Evolutionary conservation across 768 basidiomycete genomes (phyloP).

Genomic region (Boletus vermiculosoides): DNA sequence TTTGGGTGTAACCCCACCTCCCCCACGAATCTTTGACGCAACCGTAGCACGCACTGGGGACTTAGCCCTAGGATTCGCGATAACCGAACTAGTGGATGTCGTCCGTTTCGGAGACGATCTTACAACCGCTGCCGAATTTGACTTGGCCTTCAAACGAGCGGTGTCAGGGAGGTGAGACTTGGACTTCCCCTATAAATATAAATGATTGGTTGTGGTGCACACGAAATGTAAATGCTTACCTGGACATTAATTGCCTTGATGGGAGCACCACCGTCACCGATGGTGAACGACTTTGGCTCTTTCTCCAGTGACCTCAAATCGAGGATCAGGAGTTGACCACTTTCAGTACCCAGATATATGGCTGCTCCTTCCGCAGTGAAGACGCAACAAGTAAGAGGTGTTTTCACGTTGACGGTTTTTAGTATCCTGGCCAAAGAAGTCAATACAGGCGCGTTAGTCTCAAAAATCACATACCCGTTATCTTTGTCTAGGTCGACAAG

Average conservation of each 20-base stretch:
- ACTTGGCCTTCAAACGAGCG: conserved; percentile 7
- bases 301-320: conserved; percentile 68
- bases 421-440: conserved; percentile 45
- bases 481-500: conserved; percentile 77
- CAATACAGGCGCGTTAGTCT: neutral
- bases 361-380: conserved; percentile 71
- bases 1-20: conserved; percentile 23
- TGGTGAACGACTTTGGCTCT: conserved; percentile 50
- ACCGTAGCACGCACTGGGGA: conserved; percentile 21
- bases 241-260: conserved; percentile 59
- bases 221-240: conserved; percentile 35
- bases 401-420: conserved; percentile 54
- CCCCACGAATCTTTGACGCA: conserved; percentile 20
- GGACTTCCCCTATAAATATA: conserved; percentile 12
- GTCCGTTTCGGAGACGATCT: conserved; percentile 14
- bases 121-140: conserved; percentile 7
- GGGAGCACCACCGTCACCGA: conserved; percentile 48
- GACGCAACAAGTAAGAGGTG: conserved; percentile 53
- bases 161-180: conserved; percentile 12
- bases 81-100: conserved; percentile 1
- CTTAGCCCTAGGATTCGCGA: conserved; percentile 7
- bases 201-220: neutral
- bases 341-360: conserved; percentile 63
- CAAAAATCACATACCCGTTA: conserved; percentile 48
- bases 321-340: conserved; percentile 60